These are phyloP conservation scores for Dunaliella primolecta DNA, from an alignment of 139 green algal species.

Conservation along the genomic window DNA sequence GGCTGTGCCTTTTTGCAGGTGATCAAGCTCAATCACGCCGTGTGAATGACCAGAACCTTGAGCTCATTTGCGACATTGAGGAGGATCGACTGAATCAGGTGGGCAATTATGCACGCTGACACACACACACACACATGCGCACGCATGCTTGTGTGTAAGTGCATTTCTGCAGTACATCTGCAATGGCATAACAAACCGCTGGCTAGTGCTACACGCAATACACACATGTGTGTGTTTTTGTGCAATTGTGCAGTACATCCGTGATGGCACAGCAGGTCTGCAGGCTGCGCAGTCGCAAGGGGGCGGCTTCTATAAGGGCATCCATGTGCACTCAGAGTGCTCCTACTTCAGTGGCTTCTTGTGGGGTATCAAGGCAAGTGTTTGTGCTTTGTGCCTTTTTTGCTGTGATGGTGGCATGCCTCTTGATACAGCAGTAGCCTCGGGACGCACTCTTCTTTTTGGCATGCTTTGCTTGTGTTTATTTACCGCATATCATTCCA, in stretches of 20 bases:
- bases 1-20: not conserved
- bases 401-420: no score
- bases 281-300: not conserved
- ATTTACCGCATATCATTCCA: no score
- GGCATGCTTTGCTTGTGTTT: no score
- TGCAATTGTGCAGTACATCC: constrained; percentile 3
- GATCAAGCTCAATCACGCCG: not conserved
- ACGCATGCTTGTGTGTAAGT: not conserved
- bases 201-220: not conserved
- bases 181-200: not conserved
- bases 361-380: constrained; percentile 5
- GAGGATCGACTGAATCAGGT: not conserved
- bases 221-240: not conserved
- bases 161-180: not conserved
- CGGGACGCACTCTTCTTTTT: no score
- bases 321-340: constrained; percentile 9
- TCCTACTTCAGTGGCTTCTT: constrained; percentile 11
- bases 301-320: constrained; percentile 1
- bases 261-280: not conserved
- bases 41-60: not conserved
- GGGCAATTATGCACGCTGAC: no score
- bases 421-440: no score
- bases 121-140: no score
- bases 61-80: constrained; percentile 11
- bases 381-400: no score